A percentile compares a stretch with the other conserved stretches of the same genome.
Evolutionary conservation across 805 yeast species (phyloP).

Genomic region (Wickerhamomyces bisporus): DNA sequence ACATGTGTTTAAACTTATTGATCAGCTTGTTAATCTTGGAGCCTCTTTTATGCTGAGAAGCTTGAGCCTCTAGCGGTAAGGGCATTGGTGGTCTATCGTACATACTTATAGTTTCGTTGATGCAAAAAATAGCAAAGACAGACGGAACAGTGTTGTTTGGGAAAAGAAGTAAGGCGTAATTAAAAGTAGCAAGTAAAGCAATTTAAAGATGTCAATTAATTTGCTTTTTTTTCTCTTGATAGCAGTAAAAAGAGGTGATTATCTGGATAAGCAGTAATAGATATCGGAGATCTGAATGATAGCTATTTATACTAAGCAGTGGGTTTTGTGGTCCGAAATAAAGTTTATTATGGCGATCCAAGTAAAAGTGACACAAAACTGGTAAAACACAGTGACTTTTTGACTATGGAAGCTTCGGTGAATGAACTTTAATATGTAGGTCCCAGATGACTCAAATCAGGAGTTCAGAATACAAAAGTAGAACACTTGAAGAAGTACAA

Average conservation of each 20-base stretch:
- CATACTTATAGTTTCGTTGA: conserved; percentile 14
- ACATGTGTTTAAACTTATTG: conserved; percentile 13
- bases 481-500: no score
- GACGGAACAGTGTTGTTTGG: background rate
- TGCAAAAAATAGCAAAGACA: conserved; percentile 4
- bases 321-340: no score
- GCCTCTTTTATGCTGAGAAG: background rate
- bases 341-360: no score
- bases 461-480: no score
- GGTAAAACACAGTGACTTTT: no score
- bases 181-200: background rate
- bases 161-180: background rate
- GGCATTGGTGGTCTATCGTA: conserved; percentile 29
- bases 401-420: no score
- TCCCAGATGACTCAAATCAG: no score
- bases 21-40: conserved; percentile 8
- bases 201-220: conserved; percentile 2
- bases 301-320: no score
- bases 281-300: conserved; percentile 29
- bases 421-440: no score
- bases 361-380: no score
- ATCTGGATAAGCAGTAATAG: conserved; percentile 5
- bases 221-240: background rate
- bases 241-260: background rate
- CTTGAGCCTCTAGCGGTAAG: conserved; percentile 14